Base-by-base conservation (phyloP, 768 basidiomycete species). In the Xerocomus potaroensis region DNA sequence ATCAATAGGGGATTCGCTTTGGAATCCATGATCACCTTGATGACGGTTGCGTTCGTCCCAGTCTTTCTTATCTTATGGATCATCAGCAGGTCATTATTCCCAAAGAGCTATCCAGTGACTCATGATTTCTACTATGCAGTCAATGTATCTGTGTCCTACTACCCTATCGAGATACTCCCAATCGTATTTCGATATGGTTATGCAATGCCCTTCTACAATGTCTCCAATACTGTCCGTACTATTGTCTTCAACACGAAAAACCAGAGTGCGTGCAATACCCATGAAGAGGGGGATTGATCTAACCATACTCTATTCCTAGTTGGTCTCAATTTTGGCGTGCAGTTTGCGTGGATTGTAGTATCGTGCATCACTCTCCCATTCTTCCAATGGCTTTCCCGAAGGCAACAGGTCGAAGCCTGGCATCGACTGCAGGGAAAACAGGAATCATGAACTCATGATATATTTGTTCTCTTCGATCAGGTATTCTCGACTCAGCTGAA, bases 121-220 rank as follows among this genome's bases (percentile, higher is more conserved):
- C 29, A 40, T 30, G 18, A 11, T 9, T 16, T 16, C 16, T 10
- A 38, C 27, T 31, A 15, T 12, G 14, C 37, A 84, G 79, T 61
- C 29, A 84, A 83, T 56, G 79, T 81, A 29, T 75, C 81, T 3
- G 78, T 82, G 18, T 69, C 69, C 16, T 63, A 72, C 32, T 75
- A 75, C 58, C 85, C 87, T 0, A 72, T 85, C 33, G 74, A 79
- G 41, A 62, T 79, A 1, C 66, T 85, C 1, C 83, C 84, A 0
- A 54, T 54, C 31, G 50, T 87, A 47, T 86, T 74, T 64, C 74
- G 71, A 39, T 87, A 87, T 49, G 87, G 84, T 1, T 84, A 80
- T 52, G 84, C 77, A 0, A 72, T 71, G 52, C 87, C 87, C 1
- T 87, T 89, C 58, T 87, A 84, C 61, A 84, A 87, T 54, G 69